phyloP scores from a whole-genome alignment of 257 asterid genomes.

The Paulownia fortunei region DNA sequence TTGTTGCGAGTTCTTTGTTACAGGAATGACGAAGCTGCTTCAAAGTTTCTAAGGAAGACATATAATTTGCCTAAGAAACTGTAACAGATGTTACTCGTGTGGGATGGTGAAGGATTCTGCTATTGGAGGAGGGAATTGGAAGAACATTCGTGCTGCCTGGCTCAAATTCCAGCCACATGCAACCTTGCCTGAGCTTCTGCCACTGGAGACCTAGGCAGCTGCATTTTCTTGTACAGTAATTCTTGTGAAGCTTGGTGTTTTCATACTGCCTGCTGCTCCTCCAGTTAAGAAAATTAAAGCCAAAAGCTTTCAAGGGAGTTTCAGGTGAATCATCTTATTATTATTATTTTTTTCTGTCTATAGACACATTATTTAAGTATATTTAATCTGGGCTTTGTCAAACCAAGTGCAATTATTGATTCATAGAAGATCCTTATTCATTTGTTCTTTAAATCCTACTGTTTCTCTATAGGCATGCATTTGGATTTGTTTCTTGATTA shows the following conservation, averaged over 20 bases:
- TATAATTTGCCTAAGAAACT: conserved; percentile 89
- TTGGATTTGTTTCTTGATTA: too few relatives aligned
- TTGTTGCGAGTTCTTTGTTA: conserved; percentile 84
- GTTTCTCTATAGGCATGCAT: too few relatives aligned
- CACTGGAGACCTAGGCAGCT: background rate
- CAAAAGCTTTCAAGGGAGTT: conserved; percentile 8
- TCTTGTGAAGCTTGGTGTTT: conserved; percentile 6
- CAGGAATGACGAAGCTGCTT: conserved; percentile 88
- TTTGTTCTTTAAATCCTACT: too few relatives aligned
- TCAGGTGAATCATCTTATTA: too few relatives aligned
- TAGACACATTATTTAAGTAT: too few relatives aligned
- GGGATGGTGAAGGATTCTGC: background rate
- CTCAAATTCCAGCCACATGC: background rate
- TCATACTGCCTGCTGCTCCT: conserved; percentile 2
- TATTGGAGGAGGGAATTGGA: too few relatives aligned
- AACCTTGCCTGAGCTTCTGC: background rate
- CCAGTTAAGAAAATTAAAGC: conserved; percentile 15
- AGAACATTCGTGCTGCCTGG: background rate
- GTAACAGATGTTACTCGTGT: conserved; percentile 24
- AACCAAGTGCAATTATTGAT: too few relatives aligned
- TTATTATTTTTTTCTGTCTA: too few relatives aligned
- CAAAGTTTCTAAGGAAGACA: conserved; percentile 90
- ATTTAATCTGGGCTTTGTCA: too few relatives aligned
- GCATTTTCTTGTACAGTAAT: conserved; percentile 44
- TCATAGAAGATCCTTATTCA: too few relatives aligned